Evolutionary conservation across 2,329 filamentous ascomycete genomes (phyloP), one percentile per base, ranked within the genome.

Genomic region (Diaporthe eres): DNA sequence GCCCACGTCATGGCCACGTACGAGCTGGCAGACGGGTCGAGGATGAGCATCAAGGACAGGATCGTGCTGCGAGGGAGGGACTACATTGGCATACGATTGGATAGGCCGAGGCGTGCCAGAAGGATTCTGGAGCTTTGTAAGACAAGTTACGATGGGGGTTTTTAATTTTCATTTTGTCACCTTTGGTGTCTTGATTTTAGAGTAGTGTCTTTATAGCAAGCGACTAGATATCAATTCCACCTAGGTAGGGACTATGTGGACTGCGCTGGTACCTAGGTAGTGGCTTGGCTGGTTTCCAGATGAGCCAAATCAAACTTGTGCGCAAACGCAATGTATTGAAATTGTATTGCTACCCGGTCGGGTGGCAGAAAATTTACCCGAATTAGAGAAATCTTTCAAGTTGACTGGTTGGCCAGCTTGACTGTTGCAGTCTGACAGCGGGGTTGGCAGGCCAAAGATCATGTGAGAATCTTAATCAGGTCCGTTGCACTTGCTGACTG

Each of bases 41-140:
- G 51, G 34, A 57, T 57, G 67, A 71, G 49, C 34, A 71, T 71
- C 49, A 71, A 51, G 49, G 67, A 71, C 13, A 42, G 67, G 49
- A 71, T 71, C 49, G 22, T 55, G 42, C 28, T 34, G 17, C 61
- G 61, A 12, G 61, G 42, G 39, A 47, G 1, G 19, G 2, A 2
- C 9, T 47, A 0, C 31, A 44, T 10, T 2, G 13, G 7, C 19
- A 10, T 5, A 2, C 7, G 6, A 9, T 15, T 67, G 17, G 61
- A 19, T 6, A 34, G 44, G 44, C 61, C 28, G 3, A 10, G 13
- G 28, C 61, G 7, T 34, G 61, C 61, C 0, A 49, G 61, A 4
- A 67, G 17, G 28, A 51, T 67, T 2, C 9, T 67, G 3, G 28
- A 67, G 4, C 44, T 49, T 17, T 67, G 61, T 15, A 49, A 49